Evolutionary conservation across 2,329 filamentous ascomycete genomes (phyloP).

Genomic region (Davidsoniella eucalypti): DNA sequence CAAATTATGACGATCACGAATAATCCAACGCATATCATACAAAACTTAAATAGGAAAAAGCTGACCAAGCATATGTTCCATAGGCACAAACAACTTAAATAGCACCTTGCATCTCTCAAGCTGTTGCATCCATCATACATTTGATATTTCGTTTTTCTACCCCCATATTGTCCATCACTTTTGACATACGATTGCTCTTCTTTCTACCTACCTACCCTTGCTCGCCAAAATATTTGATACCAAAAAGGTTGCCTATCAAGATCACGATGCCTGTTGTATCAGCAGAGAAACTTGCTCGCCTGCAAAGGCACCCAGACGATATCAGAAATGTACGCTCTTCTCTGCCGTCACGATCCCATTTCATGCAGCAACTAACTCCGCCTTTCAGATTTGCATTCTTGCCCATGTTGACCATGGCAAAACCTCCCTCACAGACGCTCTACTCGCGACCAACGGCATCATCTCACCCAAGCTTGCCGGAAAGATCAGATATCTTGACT

Average conservation of each 20-base stretch:
- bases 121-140: too few species aligned
- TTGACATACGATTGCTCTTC: not conserved
- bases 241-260: conserved; percentile 3
- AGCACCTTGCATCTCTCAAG: too few species aligned
- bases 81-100: too few species aligned
- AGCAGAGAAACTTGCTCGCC: conserved; percentile 73
- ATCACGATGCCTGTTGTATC: conserved; percentile 75
- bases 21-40: not conserved
- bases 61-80: too few species aligned
- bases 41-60: not conserved
- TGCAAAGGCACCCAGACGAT: conserved; percentile 75
- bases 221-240: not conserved
- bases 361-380: conserved; percentile 10
- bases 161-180: not conserved
- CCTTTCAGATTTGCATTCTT: conserved; percentile 68
- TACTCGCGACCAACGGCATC: conserved; percentile 97
- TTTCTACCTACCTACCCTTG: not conserved
- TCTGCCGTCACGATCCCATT: not conserved
- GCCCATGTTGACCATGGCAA: conserved; percentile 98
- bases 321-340: conserved; percentile 68
- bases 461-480: conserved; percentile 95
- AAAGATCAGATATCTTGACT: conserved; percentile 96
- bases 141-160: not conserved
- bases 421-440: conserved; percentile 86
- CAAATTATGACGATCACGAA: conserved; percentile 8